Evolutionary conservation across 306 rosid genomes (phyloP), one percentile per base, ranked within the genome.

Genomic region (Vigna trinervia): DNA sequence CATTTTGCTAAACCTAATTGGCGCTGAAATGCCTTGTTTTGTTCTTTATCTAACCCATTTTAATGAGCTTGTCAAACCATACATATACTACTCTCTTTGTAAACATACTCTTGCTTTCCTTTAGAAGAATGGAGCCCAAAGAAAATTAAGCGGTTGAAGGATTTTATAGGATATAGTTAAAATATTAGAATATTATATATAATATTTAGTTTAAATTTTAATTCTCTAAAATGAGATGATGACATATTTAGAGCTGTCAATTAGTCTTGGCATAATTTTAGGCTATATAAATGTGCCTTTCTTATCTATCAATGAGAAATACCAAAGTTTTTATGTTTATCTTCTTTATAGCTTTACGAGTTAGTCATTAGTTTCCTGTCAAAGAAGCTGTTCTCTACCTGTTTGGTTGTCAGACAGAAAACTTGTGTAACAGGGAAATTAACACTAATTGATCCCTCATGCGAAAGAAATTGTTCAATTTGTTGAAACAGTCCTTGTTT

Each of bases 401-500:
- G 36, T 26, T 82, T 46, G 54, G 43, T 67, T 65, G 20, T 76
- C 26, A 41, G 43, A 36, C 38, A 13, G 13, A 52, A 32, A 83
- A 64, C 41, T 73, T n/a, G 47, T 51, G 34, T 71, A 15, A 5
- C 60, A 53, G 8, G 26, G 52, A 60, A 60, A 43, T 51, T 38
- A 30, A 39, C 7, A 36, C 51, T 15, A 2, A 19, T 65, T 66
- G 38, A 52, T 47, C 23, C 58, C 60, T 66, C 38, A 0, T 47
- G 51, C 26, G 5, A 65, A 65, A 51, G n/a, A 20, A 19, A 32
- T 41, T 26, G 30, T 14, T 41, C 65, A 74, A 8, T 36, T 68
- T 81, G 38, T 53, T 68, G 80, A 39, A 59, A 43, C 41, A 60
- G 45, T 12, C 73, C n/a, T 60, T 30, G 39, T 59, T 39, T 62